Evolutionary conservation across 768 basidiomycete genomes (phyloP), one percentile per base, ranked within the genome.

Genomic region (Dacryopinax primogenitus): DNA sequence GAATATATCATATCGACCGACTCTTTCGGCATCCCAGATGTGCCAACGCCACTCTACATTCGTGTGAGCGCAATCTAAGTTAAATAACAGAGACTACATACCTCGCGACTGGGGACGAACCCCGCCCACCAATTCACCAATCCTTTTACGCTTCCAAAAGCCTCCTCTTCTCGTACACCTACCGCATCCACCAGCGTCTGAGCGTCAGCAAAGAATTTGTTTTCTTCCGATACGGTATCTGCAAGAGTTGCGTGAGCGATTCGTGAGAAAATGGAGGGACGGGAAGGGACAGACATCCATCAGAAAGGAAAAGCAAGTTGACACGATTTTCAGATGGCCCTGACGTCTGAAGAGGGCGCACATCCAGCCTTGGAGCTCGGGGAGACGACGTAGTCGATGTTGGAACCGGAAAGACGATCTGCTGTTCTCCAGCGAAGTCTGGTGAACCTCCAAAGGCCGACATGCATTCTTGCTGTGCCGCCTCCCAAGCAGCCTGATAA

Each of bases 91-190:
- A n/a, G 16, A 41, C 21, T 33, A 66, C 69, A 16, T 35, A 86
- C 89, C 79, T 89, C 86, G 66, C 79, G 79, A 72, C 88, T 90
- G 0, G 88, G 84, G 21, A 85, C 78, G 68, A 88, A 90, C 0
- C 86, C 86, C 3, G 85, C 88, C 86, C 87, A 91, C 68, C 90
- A 88, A 71, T 90, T 90, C 68, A 90, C 74, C 51, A 90, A 75
- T 1, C 87, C 87, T 69, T 81, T 82, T 21, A 91, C 87, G 0
- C 86, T 84, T 67, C 85, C 79, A 72, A 89, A 90, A 0, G 88
- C 89, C 51, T 32, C 51, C 68, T 18, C 51, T 68, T 87, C 85
- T 70, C 88, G 88, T 32, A 79, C 74, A 1, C 88, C 84, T 34
- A 90, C 78, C 70, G 88, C 88, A 47, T 80, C 71, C 0, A 86